Evolutionary conservation across 1,284 basidiomycete genomes (phyloP), one percentile per base, ranked within the genome.

Genomic region (Moesziomyces antarcticus): DNA sequence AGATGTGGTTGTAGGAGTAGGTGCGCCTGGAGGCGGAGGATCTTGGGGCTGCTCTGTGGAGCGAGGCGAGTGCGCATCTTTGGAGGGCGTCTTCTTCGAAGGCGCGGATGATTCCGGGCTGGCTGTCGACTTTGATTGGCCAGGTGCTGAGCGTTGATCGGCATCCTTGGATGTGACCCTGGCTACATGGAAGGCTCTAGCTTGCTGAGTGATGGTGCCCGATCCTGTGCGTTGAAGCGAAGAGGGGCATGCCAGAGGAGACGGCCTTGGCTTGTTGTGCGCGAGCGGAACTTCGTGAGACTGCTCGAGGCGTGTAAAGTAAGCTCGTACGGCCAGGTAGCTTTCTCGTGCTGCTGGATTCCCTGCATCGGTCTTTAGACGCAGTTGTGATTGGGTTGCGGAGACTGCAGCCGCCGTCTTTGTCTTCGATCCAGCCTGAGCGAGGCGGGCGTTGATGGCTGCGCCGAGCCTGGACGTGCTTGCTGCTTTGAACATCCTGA

Each of bases 321-420:
- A 69, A 13, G 66, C 54, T 35, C 56, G 66, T 16, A 69, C 59
- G 22, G 56, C 59, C 3, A 69, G 48, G 20, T 63, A 69, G 51
- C 66, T 62, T 16, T 42, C 3, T 20, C 8, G 22, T 8, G 3
- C 14, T 37, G 11, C 14, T 0, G 13, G 9, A 16, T 11, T 35
- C n/a, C 3, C 11, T n/a, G 20, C 45, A n/a, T 6, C 11, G 44
- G 16, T 16, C 30, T 33, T 33, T 33, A 10, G 30, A 33, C 10
- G 30, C 30, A 13, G 13, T 3, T 13, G 30, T 13, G 30, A 33
- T 10, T 2, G 30, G 10, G 13, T 13, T 13, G 30, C 30, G 30
- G 30, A 33, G 2, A 13, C 10, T 10, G 30, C 30, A 13, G 30
- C 30, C 30, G 30, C 30, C 10, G 11, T 4, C 13, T 40, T 40